Percentiles rank a stretch among this genome's conserved stretches.
phyloP scores from a whole-genome alignment of 331 rosid species.

The Pyracantha coccinea region DNA sequence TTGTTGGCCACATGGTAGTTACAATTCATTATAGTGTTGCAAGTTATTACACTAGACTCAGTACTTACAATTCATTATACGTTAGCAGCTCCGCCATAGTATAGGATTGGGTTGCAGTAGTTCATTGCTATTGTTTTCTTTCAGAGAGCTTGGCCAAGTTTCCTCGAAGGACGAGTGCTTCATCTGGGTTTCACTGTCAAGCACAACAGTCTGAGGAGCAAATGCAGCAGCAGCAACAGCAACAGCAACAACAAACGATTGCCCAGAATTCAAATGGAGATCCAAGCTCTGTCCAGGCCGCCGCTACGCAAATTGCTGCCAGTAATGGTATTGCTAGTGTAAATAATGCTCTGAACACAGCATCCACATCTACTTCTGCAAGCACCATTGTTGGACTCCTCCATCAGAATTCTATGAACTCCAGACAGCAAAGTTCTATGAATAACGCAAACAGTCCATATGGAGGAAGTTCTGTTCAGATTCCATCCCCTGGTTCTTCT shows the following conservation, averaged over 20 bases:
- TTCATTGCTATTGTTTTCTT: conserved; percentile 4
- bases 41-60: neutral
- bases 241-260: conserved; percentile 35
- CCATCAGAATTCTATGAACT: conserved; percentile 90
- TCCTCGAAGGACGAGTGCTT: conserved; percentile 70
- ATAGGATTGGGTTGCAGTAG: neutral
- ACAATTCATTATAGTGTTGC: too few species aligned
- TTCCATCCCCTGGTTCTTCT: conserved; percentile 91
- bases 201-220: conserved; percentile 74
- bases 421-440: conserved; percentile 70
- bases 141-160: conserved; percentile 91
- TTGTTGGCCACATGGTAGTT: neutral
- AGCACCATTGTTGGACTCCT: conserved; percentile 97
- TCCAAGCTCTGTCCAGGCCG: conserved; percentile 48
- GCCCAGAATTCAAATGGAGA: conserved; percentile 47
- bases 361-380: conserved; percentile 66
- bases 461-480: conserved; percentile 76
- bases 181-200: conserved; percentile 61
- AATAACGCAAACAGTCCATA: conserved; percentile 80
- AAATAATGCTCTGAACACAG: conserved; percentile 49
- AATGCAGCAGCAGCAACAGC: conserved; percentile 50
- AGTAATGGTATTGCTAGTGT: conserved; percentile 72
- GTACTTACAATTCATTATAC: neutral
- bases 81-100: neutral
- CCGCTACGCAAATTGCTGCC: conserved; percentile 54